Base-by-base conservation (phyloP, 1,284 basidiomycete genomes). In the Naganishia sp. region DNA sequence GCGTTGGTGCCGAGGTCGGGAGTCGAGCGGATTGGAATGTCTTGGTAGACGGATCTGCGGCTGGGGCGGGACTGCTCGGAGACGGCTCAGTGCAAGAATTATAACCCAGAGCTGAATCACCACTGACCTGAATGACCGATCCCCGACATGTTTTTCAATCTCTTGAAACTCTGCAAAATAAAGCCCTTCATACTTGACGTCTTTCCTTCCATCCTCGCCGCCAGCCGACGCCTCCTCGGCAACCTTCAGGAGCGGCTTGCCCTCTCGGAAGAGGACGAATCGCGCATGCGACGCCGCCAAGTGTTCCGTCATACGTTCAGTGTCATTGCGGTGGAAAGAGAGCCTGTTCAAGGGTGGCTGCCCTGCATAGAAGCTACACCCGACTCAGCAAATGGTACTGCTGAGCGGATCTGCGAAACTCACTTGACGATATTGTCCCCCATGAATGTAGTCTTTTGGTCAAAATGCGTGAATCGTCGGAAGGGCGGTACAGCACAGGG, bases 301-400 rank as follows among this genome's bases (percentile, higher is more conserved):
- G 72, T 90, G 82, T 15, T 85, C 82, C 70, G 90, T 90, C 52
- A 94, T 81, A 75, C 90, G 89, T 5, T 83, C 75, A 21, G 86
- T 84, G 6, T 88, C 89, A 21, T 87, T 81, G 33, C 92, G 84
- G 65, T 93, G 83, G 88, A 92, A 95, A 0, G 90, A 88, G 31
- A 94, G 83, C 43, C 92, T 86, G 78, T 94, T 95, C 46, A 94
- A 81, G 18, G 90, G 89, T 16, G 80, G 79, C 65, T 88, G 89
- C 56, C 90, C 90, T 56, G 86, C 83, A 73, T 88, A 86, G 80
- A 87, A 86, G 76, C 89, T 89, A 69, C 84, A 73, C 75, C 45
- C 7, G 16, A 36, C 45, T 16, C 36, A 11, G 18, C 15, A 25
- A 16, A 36, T 4, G 2, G 28, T 5, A 28, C 5, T 2, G 28